phyloP scores from a whole-genome alignment of 2,329 filamentous ascomycete species.

The Colletotrichum agaves region DNA sequence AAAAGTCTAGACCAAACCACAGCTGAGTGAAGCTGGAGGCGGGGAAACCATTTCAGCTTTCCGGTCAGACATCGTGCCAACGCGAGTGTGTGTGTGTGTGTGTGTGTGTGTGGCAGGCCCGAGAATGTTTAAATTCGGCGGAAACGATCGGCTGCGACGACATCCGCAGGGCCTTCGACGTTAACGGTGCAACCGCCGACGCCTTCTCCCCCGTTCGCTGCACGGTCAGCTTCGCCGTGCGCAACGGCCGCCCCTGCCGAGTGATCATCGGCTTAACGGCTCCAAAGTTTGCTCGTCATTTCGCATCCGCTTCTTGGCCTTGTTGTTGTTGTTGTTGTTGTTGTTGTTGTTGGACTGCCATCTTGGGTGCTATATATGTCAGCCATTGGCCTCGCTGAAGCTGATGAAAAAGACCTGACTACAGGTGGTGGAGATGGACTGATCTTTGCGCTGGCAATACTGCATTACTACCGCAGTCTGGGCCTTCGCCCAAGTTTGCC shows the following conservation, averaged over 20 bases:
- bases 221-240: slow-evolving; percentile 11
- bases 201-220: slow-evolving; percentile 13
- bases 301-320: not conserved
- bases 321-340: no score
- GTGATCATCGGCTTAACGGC: slow-evolving; percentile 9
- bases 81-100: slow-evolving; percentile 6
- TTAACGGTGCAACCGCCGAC: slow-evolving; percentile 18
- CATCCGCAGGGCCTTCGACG: slow-evolving; percentile 13
- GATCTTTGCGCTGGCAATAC: not conserved
- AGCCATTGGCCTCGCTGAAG: not conserved
- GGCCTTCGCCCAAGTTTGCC: not conserved
- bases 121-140: not conserved
- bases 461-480: not conserved
- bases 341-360: not conserved
- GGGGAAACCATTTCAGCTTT: slow-evolving; percentile 22
- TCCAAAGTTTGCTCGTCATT: not conserved
- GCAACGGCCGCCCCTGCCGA: not conserved
- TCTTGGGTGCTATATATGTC: no score
- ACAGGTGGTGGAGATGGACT: not conserved
- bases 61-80: slow-evolving; percentile 11
- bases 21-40: slow-evolving; percentile 19
- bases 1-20: slow-evolving; percentile 10
- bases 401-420: not conserved
- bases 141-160: slow-evolving; percentile 15
- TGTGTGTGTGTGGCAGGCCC: slow-evolving; percentile 10